Base-by-base conservation (phyloP, 75 land plant species). In the Chamaecyparis obtusa region DNA sequence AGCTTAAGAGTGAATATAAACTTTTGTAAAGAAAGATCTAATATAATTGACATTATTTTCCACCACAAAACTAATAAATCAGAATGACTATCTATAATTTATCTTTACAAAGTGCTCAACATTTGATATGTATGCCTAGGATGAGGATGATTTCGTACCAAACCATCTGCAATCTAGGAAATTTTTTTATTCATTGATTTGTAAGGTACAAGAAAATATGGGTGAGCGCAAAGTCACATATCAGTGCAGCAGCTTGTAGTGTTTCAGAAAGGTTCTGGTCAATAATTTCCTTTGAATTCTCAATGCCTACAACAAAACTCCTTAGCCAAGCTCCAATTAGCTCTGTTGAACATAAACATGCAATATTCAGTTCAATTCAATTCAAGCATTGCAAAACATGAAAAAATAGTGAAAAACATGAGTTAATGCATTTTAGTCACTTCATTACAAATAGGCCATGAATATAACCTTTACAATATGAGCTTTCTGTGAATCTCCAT, bases 241-340 rank as follows among this genome's bases (percentile, higher is more conserved):
- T 92, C 92, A 15, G 17, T 80, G 83, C 80, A 55, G 87, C 87
- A 46, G 57, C 67, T 44, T 54, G 84, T 46, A 86, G 85, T 5
- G 89, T 80, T 71, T 85, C 88, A 44, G 91, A 46, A 56, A 89
- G 81, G 83, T 86, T 88, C 10, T 81, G 87, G 35, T 94, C 89
- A 83, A 92, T 84, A 54, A 92, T 94, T 87, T 94, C 95, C 88
- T 94, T 94, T n/a, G 89, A 17, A 41, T 85, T 85, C 69, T 88
- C 39, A 88, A 94, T 72, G 30, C 44, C 56, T 16, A 90, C 90
- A 84, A 86, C 88, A 57, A 90, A 44, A 30, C 83, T 81, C 86
- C 87, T 90, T 33, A 83, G 85, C 79, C 91, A 86, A 16, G 57
- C 83, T 81, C 87, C 92, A 84, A 83, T 39, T 36, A 67, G 41